Base-by-base conservation (phyloP, 495 filamentous ascomycete species). In the Immersiella caudata region DNA sequence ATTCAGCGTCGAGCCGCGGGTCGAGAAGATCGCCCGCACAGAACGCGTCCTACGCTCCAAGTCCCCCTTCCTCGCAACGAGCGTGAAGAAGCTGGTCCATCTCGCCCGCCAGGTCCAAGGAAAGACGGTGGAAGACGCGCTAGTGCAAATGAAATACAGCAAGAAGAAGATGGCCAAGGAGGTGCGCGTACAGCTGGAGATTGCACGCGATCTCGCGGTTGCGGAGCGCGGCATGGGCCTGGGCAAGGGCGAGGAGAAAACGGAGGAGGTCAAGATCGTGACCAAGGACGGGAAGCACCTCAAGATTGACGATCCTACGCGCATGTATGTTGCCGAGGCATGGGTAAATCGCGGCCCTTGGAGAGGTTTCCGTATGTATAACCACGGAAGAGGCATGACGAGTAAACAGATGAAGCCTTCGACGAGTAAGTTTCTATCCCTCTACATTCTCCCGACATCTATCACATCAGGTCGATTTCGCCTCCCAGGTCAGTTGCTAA, bases 101-200 rank as follows among this genome's bases (percentile, higher is more conserved):
- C 78, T 99, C 62, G 91, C 93, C 36, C 85, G 88, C 29, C 95
- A 97, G 81, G 95, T 99, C 73, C 81, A 86, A 0, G 95, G 95
- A 49, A 97, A 97, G 88, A 89, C 88, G 27, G 82, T 99, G 71
- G 92, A 92, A 51, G 94, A 99, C 33, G 95, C 95, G 16, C 91
- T 98, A 66, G 79, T 90, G 69, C 95, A 99, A 85, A 97, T 99
- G 94, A 87, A 89, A 40, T 97, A 93, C 79, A 92, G 88, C 78
- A 91, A 91, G 85, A 99, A 99, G 87, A 94, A 93, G 84, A 91
- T 88, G 58, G 93, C 95, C 12, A 82, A 84, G 74, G 91, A 96
- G 72, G 90, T 97, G 16, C 75, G 84, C 64, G 85, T 84, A 70
- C 91, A 95, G 78, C 82, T 99, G 20, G 83, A 92, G 75, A 79